Conservation (phyloP, 2,329 filamentous ascomycete genomes). For the Thyridium curvatum region DNA sequence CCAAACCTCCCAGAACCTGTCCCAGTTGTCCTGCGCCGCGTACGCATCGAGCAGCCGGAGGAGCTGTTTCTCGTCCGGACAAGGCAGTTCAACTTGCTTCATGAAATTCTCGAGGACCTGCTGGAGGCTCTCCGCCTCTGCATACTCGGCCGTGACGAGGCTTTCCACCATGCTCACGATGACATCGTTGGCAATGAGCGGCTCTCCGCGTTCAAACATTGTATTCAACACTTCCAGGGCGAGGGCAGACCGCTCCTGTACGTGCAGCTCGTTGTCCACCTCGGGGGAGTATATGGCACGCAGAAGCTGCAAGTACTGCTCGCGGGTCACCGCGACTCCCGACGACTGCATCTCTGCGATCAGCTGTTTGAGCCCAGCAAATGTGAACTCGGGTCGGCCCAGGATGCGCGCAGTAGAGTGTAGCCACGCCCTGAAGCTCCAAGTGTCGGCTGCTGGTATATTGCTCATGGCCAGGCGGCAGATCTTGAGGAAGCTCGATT, state of each 20-base stretch:
- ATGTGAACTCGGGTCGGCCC: slow-evolving; percentile 5
- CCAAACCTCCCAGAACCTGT: slow-evolving; percentile 56
- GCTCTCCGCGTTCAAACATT: slow-evolving; percentile 37
- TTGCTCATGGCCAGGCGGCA: slow-evolving; percentile 16
- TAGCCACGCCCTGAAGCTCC: slow-evolving; percentile 23
- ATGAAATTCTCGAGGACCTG: slow-evolving; percentile 38
- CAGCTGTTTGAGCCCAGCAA: slow-evolving; percentile 14
- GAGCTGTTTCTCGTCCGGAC: slow-evolving; percentile 29
- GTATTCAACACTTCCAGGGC: slow-evolving; percentile 36
- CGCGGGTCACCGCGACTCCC: slow-evolving; percentile 26
- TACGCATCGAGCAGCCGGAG: slow-evolving; percentile 39
- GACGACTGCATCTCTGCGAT: slow-evolving; percentile 31
- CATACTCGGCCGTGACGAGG: slow-evolving; percentile 20
- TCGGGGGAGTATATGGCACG: slow-evolving; percentile 25
- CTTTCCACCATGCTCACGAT: slow-evolving; percentile 42
- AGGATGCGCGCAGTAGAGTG: slow-evolving; percentile 16
- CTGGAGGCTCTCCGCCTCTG: slow-evolving; percentile 30
- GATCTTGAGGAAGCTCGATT: slow-evolving; percentile 14
- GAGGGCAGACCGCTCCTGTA: slow-evolving; percentile 24
- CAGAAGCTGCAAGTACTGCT: slow-evolving; percentile 30
- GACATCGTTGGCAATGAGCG: slow-evolving; percentile 37
- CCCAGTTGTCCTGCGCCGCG: slow-evolving; percentile 41
- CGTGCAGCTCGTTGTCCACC: slow-evolving; percentile 12
- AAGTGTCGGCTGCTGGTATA: slow-evolving; percentile 22
- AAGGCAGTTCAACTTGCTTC: slow-evolving; percentile 25